These are phyloP conservation scores for Didymella arachidicola DNA, from an alignment of 2,329 filamentous ascomycete genomes.

Conservation along the genomic window DNA sequence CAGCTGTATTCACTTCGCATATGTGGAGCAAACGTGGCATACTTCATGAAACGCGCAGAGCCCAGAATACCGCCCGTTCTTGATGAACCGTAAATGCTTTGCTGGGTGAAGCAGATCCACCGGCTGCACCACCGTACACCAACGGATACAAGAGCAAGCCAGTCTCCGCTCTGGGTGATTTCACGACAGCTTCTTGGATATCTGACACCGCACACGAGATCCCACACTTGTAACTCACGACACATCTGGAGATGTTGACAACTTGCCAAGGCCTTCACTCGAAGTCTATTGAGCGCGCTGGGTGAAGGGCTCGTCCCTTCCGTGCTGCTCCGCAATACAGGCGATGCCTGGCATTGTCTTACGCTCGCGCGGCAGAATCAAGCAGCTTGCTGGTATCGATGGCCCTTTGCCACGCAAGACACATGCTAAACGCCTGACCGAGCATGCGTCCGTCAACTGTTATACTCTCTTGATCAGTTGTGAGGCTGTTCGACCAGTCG, in stretches of 20 bases:
- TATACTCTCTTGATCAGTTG: not conserved
- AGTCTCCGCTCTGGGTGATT: not conserved
- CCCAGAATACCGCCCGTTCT: not conserved
- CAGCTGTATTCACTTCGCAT: not conserved
- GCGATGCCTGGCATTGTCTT: no score
- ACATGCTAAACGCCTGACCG: not conserved
- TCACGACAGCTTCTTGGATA: not conserved
- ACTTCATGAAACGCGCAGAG: not conserved
- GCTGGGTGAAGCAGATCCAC: not conserved
- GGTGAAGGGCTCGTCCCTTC: not conserved
- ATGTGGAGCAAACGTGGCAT: not conserved
- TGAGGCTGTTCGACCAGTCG: not conserved
- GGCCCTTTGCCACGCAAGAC: not conserved
- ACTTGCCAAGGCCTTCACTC: not conserved
- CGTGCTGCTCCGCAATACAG: no score
- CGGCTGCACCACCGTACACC: not conserved
- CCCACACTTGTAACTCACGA: not conserved
- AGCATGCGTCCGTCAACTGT: not conserved
- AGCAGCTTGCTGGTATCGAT: not conserved
- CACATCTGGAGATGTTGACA: not conserved
- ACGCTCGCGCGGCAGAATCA: not conserved
- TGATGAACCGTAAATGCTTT: not conserved
- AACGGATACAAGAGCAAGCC: not conserved
- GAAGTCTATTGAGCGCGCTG: not conserved
- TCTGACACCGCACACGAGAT: not conserved